These are phyloP conservation scores for Selaginella moellendorffii DNA, from an alignment of 75 land plant species.

Conservation along the genomic window DNA sequence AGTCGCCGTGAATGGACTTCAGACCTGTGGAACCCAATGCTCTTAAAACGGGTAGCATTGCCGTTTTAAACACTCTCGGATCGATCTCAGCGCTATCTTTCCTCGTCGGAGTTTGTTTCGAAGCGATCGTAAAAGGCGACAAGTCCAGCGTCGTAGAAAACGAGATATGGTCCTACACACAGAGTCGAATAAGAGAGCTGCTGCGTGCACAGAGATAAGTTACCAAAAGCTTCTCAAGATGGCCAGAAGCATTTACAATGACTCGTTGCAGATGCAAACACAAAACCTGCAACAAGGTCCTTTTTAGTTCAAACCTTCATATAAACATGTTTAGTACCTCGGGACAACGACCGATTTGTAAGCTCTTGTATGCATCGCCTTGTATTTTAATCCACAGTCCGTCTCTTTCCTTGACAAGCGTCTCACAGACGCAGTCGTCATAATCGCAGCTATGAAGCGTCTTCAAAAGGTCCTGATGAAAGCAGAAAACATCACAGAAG, in stretches of 20 bases:
- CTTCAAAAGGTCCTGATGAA: not conserved
- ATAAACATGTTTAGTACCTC: conserved; percentile 32
- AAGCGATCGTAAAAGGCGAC: conserved; percentile 41
- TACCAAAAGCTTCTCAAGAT: conserved; percentile 56
- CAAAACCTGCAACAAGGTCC: conserved; percentile 36
- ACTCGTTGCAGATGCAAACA: conserved; percentile 76
- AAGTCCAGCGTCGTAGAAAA: conserved; percentile 48
- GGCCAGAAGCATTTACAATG: conserved; percentile 33
- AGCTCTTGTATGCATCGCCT: conserved; percentile 42
- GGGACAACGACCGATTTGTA: conserved; percentile 52
- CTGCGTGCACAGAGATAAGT: not conserved
- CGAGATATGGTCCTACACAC: conserved; percentile 60
- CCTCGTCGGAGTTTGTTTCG: no score
- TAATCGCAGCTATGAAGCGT: conserved; percentile 28
- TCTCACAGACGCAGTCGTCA: conserved; percentile 64
- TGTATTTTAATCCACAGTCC: conserved; percentile 37
- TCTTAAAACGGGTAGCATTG: no score
- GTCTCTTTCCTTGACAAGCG: conserved; percentile 23
- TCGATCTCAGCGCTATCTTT: no score
- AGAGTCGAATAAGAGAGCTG: not conserved
- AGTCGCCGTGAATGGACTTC: no score
- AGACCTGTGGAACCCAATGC: no score
- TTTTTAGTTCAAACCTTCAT: not conserved
- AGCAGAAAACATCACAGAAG: conserved; percentile 2
- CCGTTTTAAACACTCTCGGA: no score